Conservation (phyloP, 441 rosid genomes). For the Capsella rubella region DNA sequence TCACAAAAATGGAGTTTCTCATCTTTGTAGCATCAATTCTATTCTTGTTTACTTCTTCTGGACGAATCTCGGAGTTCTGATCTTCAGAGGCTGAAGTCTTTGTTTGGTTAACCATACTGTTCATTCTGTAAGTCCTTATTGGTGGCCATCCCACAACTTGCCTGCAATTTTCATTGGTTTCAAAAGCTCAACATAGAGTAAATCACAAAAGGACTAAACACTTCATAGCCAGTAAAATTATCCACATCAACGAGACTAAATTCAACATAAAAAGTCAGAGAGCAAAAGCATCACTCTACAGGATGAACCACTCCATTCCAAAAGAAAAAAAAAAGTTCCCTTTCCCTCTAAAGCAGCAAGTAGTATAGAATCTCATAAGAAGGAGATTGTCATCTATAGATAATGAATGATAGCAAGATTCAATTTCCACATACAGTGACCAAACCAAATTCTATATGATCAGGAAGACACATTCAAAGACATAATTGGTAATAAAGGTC, state of each 20-base stretch:
- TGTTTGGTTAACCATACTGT: slow-evolving; percentile 72
- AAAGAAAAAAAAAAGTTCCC: not conserved
- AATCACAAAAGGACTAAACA: not conserved
- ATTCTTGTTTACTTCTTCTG: slow-evolving; percentile 48
- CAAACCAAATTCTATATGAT: slow-evolving; percentile 17
- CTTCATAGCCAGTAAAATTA: not conserved
- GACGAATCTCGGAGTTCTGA: slow-evolving; percentile 38
- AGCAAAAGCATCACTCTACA: slow-evolving; percentile 21
- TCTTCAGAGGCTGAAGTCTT: slow-evolving; percentile 62
- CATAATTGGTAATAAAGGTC: slow-evolving; percentile 18
- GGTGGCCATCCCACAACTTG: slow-evolving; percentile 99
- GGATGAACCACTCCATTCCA: slow-evolving; percentile 10
- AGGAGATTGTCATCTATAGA: not conserved
- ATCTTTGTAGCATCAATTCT: slow-evolving; percentile 49
- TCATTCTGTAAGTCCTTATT: slow-evolving; percentile 77
- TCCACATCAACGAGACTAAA: not conserved
- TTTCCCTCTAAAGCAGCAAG: slow-evolving; percentile 12
- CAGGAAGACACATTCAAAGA: slow-evolving; percentile 25
- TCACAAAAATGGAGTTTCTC: slow-evolving; percentile 70
- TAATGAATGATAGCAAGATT: slow-evolving; percentile 17
- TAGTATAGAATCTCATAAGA: not conserved
- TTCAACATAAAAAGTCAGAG: not conserved
- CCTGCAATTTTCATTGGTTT: slow-evolving; percentile 45
- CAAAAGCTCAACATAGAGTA: slow-evolving; percentile 14
- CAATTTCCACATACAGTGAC: slow-evolving; percentile 11